Base-by-base conservation (phyloP, 768 basidiomycete species). In the Russula ochroleuca region DNA sequence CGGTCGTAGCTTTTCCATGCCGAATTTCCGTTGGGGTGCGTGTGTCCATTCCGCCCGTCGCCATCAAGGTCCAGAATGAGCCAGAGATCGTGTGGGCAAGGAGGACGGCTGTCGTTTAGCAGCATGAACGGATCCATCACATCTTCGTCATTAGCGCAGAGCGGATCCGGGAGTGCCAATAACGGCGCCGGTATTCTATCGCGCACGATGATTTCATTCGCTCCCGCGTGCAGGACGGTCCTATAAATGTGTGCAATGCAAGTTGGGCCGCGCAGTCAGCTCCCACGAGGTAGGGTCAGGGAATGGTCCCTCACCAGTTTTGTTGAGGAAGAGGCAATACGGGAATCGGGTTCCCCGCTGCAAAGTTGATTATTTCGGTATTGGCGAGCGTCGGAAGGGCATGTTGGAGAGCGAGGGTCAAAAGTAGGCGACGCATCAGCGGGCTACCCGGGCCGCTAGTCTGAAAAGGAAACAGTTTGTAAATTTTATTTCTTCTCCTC, bases 321-420 rank as follows among this genome's bases (percentile, higher is more conserved):
- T 33, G 8, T 56, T 15, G 5, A 45, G 40, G 40, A 47, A 65
- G 33, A 11, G 61, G 43, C 2, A 66, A 54, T 74, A 75, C 75
- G 38, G 70, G 70, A 48, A 63, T 70, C 21, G 31, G 62, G 48
- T 70, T 52, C 37, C 71, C 70, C 19, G 77, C 73, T 28, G 70
- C 71, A 69, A 87, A 84, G 71, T 83, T 84, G 71, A 84, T 72
- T 68, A 88, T 86, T 74, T 88, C 85, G 41, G 86, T 88, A 72
- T 88, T 86, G 23, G 80, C 84, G 23, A 67, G 59, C 8, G 56
- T 51, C 14, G n/a, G 31, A 5, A 48, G 47, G 6, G 23, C 31
- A 57, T 47, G 21, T 14, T 21, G 40, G 19, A 60, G 47, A 19
- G 31, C 11, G 33, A 60, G 21, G 7, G 23, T 19, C 5, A 59